Evolutionary conservation across 2,329 filamentous ascomycete genomes (phyloP), one percentile per base, ranked within the genome.

Genomic region (Ascochyta fabae): DNA sequence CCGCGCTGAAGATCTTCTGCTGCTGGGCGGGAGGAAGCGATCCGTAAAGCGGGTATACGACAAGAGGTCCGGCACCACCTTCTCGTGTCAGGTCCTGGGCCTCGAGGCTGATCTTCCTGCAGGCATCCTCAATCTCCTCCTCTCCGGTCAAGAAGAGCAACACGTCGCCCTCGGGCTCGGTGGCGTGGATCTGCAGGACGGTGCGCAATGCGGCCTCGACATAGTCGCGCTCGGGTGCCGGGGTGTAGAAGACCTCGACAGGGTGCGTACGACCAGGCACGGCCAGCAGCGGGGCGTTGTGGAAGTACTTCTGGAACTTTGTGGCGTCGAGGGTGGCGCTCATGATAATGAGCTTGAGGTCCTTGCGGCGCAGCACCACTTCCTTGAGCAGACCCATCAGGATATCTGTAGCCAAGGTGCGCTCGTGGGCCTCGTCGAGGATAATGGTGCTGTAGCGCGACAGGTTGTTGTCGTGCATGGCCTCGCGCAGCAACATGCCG

Each of bases 161-260:
- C 40, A 99, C 90, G 72, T 99, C 95, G 55, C 95, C 95, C 73
- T 98, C 92, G 1, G 86, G 85, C 76, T 99, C 95, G 0, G 89
- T 91, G 7, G 92, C 92, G 75, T 99, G 95, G 55, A 99, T 99
- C 77, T 99, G 95, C 40, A 99, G 82, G 38, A 99, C 95, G 0
- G 95, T 99, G 56, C 95, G 85, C 61, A 99, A 87, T 2, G 95
- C 92, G 39, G 94, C 94, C 79, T 99, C 95, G 40, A 99, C 90
- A 72, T 99, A 99, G 74, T 99, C 95, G 69, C 91, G 86, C 80
- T 98, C 95, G 16, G 95, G 91, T 75, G 98, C 93, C 1, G 92
- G 91, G 2, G 95, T 99, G 79, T 99, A 99, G 78, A 96, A 99
- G 61, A 99, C 96, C 80, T 99, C 94, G 70, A 99, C 95, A 6